Conservation (phyloP, 768 basidiomycete genomes). For the Trametes elegans region DNA sequence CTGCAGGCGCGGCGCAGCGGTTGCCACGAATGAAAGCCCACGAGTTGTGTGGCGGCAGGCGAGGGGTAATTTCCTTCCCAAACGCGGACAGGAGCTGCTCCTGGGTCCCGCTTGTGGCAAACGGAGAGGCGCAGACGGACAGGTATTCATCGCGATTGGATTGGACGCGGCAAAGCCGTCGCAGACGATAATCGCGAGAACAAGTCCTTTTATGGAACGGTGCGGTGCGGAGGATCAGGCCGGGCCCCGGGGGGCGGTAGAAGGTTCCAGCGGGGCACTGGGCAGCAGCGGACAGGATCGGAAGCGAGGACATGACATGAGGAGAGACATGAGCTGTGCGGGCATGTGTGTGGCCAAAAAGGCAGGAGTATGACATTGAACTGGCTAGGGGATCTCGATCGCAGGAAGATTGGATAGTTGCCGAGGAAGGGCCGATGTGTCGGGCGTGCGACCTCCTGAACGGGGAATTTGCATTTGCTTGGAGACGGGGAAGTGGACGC, state of each 20-base stretch:
- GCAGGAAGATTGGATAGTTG: conserved; percentile 23
- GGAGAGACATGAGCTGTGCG: conserved; percentile 18
- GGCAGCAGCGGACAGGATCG: conserved; percentile 18
- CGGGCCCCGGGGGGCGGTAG: conserved; percentile 13
- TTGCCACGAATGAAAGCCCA: conserved; percentile 13
- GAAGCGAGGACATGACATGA: conserved; percentile 18
- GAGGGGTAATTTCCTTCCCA: not conserved
- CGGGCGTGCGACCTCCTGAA: conserved; percentile 9
- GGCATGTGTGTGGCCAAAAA: not conserved
- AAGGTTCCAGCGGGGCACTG: conserved; percentile 14
- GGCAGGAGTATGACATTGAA: conserved; percentile 4
- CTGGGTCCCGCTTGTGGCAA: too few species aligned
- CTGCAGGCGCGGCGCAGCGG: conserved; percentile 16
- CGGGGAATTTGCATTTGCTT: conserved; percentile 20
- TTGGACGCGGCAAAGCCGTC: not conserved
- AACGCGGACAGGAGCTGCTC: not conserved
- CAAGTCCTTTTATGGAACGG: conserved; percentile 4
- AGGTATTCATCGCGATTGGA: conserved; percentile 7
- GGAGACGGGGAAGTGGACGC: conserved; percentile 18
- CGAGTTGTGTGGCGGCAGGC: conserved; percentile 10
- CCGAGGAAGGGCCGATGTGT: conserved; percentile 20
- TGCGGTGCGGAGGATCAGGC: conserved; percentile 5
- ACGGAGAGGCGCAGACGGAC: conserved; percentile 1
- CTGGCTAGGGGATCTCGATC: conserved; percentile 13
- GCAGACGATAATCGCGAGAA: conserved; percentile 16